Percentiles rank a stretch among this genome's conserved stretches.
Conservation (phyloP, 202 grass and related monocot species). For the Carex sylvatica region DNA sequence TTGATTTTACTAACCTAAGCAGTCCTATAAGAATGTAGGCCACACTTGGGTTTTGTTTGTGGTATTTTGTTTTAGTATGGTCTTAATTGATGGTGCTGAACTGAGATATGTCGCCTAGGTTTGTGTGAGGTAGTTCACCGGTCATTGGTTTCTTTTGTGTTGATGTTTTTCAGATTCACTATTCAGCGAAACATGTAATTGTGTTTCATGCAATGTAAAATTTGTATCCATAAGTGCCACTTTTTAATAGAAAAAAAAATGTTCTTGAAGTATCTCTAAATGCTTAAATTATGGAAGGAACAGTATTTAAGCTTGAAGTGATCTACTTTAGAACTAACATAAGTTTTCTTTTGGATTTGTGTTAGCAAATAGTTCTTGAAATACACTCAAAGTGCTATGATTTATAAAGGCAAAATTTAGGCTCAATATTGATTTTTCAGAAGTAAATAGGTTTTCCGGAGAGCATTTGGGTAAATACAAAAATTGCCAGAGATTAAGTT, state of each 20-base stretch:
- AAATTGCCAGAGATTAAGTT: neutral
- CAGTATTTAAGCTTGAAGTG: neutral
- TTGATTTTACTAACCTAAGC: neutral
- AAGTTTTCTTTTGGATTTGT: neutral
- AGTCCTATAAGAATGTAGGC: neutral
- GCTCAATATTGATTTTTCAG: neutral
- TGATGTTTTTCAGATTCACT: neutral
- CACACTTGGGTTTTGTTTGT: neutral
- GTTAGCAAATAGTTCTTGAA: neutral
- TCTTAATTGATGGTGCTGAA: neutral
- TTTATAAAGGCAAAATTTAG: neutral
- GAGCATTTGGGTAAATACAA: neutral
- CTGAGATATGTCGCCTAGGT: neutral
- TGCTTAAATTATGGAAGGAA: neutral
- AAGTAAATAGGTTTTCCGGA: neutral
- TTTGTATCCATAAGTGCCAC: neutral
- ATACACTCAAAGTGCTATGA: neutral
- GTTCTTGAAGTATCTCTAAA: neutral
- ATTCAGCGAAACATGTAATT: neutral
- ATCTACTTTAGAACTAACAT: neutral
- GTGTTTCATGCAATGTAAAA: neutral
- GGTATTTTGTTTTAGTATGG: neutral
- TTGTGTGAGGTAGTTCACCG: neutral
- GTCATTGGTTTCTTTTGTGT: neutral
- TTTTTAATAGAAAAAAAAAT: neutral